Conservation (phyloP, 1,284 basidiomycete species). For the Volvariella volvacea region DNA sequence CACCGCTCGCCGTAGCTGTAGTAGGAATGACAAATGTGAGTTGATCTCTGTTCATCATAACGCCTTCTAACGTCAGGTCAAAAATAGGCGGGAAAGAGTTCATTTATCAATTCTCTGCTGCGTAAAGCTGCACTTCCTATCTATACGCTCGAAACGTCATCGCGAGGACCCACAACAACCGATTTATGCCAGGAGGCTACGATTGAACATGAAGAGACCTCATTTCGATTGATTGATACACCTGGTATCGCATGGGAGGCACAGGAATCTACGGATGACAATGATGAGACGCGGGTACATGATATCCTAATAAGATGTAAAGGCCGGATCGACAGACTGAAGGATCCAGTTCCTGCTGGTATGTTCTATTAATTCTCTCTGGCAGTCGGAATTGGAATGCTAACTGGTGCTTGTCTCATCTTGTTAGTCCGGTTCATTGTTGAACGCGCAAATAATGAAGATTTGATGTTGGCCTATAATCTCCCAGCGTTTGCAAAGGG, state of each 20-base stretch:
- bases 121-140: constrained; percentile 45
- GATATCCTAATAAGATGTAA: constrained; percentile 77
- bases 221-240: constrained; percentile 72
- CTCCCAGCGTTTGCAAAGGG: constrained; percentile 79
- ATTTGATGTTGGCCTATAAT: constrained; percentile 85
- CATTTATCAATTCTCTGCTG: constrained; percentile 74
- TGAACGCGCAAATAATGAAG: constrained; percentile 67
- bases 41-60: constrained; percentile 8
- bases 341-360: constrained; percentile 80
- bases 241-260: constrained; percentile 69
- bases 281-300: constrained; percentile 44
- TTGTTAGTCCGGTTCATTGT: constrained; percentile 67
- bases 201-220: constrained; percentile 34
- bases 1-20: constrained; percentile 59
- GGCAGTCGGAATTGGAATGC: too few relatives aligned
- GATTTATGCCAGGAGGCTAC: constrained; percentile 59
- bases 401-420: too few relatives aligned
- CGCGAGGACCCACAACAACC: constrained; percentile 64
- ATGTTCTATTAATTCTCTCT: too few relatives aligned
- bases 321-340: constrained; percentile 83
- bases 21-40: constrained; percentile 73
- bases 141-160: constrained; percentile 54
- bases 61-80: constrained; percentile 9
- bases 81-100: constrained; percentile 70
- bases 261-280: constrained; percentile 32